Evolutionary conservation across 202 grass and related monocot genomes (phyloP).

Genomic region (Brachypodium distachyon): DNA sequence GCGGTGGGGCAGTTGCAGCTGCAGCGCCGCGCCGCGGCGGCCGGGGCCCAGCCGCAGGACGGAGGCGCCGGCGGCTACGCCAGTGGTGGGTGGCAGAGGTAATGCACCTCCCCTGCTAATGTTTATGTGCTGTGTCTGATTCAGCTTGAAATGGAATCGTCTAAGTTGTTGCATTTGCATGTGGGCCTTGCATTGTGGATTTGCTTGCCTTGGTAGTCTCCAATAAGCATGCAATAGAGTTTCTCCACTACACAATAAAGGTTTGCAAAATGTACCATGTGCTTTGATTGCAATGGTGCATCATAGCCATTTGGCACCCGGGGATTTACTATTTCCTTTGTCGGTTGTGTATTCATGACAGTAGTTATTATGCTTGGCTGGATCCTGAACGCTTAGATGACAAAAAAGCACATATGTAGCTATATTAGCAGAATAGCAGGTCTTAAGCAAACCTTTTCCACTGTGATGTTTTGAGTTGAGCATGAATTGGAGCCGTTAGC

Average conservation of each 20-base stretch:
- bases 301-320: not conserved
- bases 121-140: not conserved
- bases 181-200: not conserved
- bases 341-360: not conserved
- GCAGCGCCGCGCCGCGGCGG: slow-evolving; percentile 17
- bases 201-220: not conserved
- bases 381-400: not conserved
- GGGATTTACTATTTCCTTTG: not conserved
- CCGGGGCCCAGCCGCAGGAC: slow-evolving; percentile 22
- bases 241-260: not conserved
- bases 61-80: slow-evolving; percentile 40
- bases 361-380: not conserved
- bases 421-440: not conserved
- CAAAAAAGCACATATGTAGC: not conserved
- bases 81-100: slow-evolving; percentile 53
- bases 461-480: not conserved
- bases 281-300: not conserved
- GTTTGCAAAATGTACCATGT: not conserved
- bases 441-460: not conserved
- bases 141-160: not conserved
- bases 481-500: not conserved
- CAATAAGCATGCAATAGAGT: not conserved
- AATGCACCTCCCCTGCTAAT: not conserved
- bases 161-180: not conserved
- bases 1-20: slow-evolving; percentile 28